A percentile compares a stretch with the other conserved stretches of the same genome.
Evolutionary conservation across 768 basidiomycete genomes (phyloP).

Genomic region (Podaxis pistillaris): DNA sequence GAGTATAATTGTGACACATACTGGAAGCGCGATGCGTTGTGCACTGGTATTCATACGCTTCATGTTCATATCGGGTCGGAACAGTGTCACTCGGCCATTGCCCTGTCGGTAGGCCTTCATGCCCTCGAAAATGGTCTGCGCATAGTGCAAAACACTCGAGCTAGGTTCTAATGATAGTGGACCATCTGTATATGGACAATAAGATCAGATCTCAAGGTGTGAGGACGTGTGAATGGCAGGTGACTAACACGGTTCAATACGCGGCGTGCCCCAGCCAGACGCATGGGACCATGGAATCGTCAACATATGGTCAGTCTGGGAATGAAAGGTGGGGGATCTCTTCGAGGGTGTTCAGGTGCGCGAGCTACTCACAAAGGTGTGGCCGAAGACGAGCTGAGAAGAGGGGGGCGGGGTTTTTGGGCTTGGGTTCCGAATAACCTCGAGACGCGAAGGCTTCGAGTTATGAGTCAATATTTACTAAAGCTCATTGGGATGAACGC

Average conservation of each 20-base stretch:
- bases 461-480: not conserved
- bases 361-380: slow-evolving; percentile 64
- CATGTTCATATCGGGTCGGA: slow-evolving; percentile 98
- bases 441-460: slow-evolving; percentile 49
- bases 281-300: slow-evolving; percentile 69
- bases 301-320: slow-evolving; percentile 85
- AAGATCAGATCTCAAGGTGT: not conserved
- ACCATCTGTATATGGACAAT: slow-evolving; percentile 48
- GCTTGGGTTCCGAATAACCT: slow-evolving; percentile 43
- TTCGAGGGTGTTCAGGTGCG: not conserved
- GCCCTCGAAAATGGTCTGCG: slow-evolving; percentile 88
- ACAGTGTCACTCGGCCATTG: slow-evolving; percentile 73
- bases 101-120: slow-evolving; percentile 89
- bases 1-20: slow-evolving; percentile 31
- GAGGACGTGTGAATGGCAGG: slow-evolving; percentile 12
- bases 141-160: slow-evolving; percentile 86
- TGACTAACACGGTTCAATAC: slow-evolving; percentile 78
- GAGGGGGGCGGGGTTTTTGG: slow-evolving; percentile 66
- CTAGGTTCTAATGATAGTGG: slow-evolving; percentile 76
- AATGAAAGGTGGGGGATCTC: slow-evolving; percentile 8
- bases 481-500: slow-evolving; percentile 10
- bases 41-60: slow-evolving; percentile 90
- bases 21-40: slow-evolving; percentile 71
- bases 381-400: slow-evolving; percentile 76
- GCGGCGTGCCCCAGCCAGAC: slow-evolving; percentile 80